A percentile compares a stretch with the other conserved stretches of the same genome.
phyloP scores from a whole-genome alignment of 495 filamentous ascomycete species.

The Neurospora hispaniola region DNA sequence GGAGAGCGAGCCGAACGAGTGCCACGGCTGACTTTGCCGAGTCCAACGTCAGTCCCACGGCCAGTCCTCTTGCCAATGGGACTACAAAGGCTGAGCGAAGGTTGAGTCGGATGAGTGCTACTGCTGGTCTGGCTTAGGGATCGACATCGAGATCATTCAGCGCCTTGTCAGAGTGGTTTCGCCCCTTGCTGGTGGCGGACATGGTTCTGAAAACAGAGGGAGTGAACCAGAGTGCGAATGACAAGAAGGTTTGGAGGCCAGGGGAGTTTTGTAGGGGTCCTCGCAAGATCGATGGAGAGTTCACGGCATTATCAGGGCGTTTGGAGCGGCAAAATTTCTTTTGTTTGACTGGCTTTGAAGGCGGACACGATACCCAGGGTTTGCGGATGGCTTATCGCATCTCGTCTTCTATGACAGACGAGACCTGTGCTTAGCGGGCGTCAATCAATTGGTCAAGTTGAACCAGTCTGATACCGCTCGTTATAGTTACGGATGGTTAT shows the following conservation, averaged over 20 bases:
- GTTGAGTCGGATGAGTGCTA: background rate
- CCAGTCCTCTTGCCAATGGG: background rate
- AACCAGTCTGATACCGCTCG: too few species aligned
- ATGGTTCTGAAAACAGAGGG: background rate
- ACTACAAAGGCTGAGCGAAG: background rate
- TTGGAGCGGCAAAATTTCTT: background rate
- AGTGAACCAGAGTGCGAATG: background rate
- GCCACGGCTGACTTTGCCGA: background rate
- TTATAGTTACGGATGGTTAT: too few species aligned
- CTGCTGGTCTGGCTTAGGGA: background rate
- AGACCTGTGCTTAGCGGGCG: background rate
- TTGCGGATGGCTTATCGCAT: background rate
- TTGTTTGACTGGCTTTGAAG: background rate
- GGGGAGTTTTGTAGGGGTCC: background rate
- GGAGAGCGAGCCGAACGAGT: background rate
- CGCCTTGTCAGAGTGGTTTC: background rate
- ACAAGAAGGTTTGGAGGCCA: background rate
- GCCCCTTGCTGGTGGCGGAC: background rate
- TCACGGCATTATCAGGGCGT: background rate
- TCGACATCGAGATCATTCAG: too few species aligned
- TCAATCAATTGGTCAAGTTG: too few species aligned
- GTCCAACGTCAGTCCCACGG: background rate
- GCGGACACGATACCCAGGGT: background rate
- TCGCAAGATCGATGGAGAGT: background rate
- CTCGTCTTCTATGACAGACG: background rate